phyloP scores from a whole-genome alignment of 2,329 filamentous ascomycete genomes.

The Phoma sp. region DNA sequence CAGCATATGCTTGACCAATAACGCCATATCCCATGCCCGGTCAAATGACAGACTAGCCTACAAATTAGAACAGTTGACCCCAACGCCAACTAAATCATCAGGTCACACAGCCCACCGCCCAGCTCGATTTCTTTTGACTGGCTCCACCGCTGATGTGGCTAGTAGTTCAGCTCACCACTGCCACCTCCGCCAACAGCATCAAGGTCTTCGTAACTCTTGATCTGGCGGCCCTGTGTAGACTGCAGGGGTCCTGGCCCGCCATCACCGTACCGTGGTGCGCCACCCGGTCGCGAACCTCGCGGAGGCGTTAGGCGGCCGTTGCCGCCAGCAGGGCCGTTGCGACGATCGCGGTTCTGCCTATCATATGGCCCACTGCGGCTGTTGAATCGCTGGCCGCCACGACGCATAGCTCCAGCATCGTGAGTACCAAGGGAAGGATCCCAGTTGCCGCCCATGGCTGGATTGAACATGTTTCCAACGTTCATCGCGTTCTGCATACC shows the following conservation, averaged over 20 bases:
- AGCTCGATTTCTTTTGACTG: not conserved
- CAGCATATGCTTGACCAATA: constrained; percentile 8
- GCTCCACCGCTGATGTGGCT: constrained; percentile 2
- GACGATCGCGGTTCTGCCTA: constrained; percentile 47
- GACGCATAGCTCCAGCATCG: constrained; percentile 54
- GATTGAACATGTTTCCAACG: constrained; percentile 58
- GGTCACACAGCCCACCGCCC: constrained; percentile 13
- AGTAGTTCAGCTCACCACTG: constrained; percentile 91
- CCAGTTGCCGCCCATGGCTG: constrained; percentile 61
- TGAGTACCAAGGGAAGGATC: constrained; percentile 55
- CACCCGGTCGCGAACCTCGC: constrained; percentile 56
- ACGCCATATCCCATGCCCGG: constrained; percentile 15
- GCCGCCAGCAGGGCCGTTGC: constrained; percentile 57
- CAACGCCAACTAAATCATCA: constrained; percentile 27
- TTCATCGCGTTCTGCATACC: constrained; percentile 51
- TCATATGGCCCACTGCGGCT: constrained; percentile 52
- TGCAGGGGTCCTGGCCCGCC: constrained; percentile 84
- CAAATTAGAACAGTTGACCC: constrained; percentile 16
- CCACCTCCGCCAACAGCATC: constrained; percentile 73
- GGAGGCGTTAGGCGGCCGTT: constrained; percentile 57
- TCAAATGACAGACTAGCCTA: constrained; percentile 21
- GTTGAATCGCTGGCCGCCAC: constrained; percentile 49
- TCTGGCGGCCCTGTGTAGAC: constrained; percentile 87
- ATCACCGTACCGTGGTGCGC: constrained; percentile 74
- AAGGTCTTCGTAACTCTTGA: constrained; percentile 97